Conservation (phyloP, 305 asterid genomes). For the Fraxinus greggii region DNA sequence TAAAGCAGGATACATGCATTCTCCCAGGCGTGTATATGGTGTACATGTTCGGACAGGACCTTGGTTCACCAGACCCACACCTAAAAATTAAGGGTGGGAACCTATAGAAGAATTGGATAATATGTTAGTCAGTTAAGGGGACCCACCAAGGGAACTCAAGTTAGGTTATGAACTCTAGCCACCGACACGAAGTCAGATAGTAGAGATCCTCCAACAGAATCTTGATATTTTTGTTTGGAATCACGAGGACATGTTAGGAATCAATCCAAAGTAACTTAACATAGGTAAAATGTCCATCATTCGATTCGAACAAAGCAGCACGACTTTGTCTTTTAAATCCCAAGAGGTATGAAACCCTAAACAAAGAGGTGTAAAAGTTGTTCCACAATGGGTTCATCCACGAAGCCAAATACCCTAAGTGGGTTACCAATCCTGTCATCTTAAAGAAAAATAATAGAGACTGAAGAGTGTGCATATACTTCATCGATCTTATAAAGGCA, state of each 20-base stretch:
- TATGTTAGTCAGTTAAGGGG: too few species aligned
- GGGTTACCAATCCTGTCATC: background rate
- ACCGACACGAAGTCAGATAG: background rate
- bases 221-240: background rate
- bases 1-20: background rate
- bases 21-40: background rate
- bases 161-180: too few species aligned
- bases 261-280: background rate
- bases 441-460: background rate
- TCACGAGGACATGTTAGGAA: background rate
- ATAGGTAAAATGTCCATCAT: background rate
- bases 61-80: background rate
- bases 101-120: background rate
- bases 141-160: too few species aligned
- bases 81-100: background rate
- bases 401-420: background rate
- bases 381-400: background rate
- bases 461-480: background rate
- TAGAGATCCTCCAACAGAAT: background rate
- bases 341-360: background rate
- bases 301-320: background rate
- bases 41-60: background rate
- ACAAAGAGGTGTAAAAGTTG: background rate
- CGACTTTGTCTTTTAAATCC: background rate
- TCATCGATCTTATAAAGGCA: background rate